Evolutionary conservation across 495 filamentous ascomycete species (phyloP).

Genomic region (Beverwykella pulmonaria): DNA sequence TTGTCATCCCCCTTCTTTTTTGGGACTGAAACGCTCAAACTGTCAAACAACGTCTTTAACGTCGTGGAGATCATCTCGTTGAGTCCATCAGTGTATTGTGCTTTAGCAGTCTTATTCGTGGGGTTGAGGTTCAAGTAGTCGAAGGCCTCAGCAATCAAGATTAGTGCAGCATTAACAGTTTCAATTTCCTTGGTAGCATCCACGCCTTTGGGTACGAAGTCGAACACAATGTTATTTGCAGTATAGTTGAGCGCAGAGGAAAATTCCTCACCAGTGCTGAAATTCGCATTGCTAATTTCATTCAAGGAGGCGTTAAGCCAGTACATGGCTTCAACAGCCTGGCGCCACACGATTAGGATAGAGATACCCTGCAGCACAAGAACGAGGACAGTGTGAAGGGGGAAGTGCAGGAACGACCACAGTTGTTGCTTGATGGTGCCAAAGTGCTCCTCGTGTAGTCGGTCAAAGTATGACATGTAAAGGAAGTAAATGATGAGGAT

Average conservation of each 20-base stretch:
- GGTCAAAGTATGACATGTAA: constrained; percentile 74
- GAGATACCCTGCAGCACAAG: constrained; percentile 60
- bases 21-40: constrained; percentile 42
- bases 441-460: constrained; percentile 52
- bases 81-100: neutral
- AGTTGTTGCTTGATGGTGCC: constrained; percentile 61
- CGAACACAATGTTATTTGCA: constrained; percentile 15
- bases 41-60: constrained; percentile 39
- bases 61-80: constrained; percentile 14
- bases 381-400: constrained; percentile 67
- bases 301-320: neutral
- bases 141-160: constrained; percentile 11
- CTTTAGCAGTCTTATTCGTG: constrained; percentile 18
- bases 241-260: neutral
- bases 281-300: neutral
- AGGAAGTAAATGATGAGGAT: constrained; percentile 59
- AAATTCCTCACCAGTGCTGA: neutral
- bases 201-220: constrained; percentile 31
- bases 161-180: constrained; percentile 29
- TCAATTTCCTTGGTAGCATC: constrained; percentile 17
- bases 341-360: constrained; percentile 36
- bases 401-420: constrained; percentile 71
- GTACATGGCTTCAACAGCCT: constrained; percentile 30
- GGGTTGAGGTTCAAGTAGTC: neutral
- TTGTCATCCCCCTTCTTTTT: constrained; percentile 28